These are phyloP conservation scores for Pogostemon cablin DNA, from an alignment of 257 asterid species.

Conservation along the genomic window DNA sequence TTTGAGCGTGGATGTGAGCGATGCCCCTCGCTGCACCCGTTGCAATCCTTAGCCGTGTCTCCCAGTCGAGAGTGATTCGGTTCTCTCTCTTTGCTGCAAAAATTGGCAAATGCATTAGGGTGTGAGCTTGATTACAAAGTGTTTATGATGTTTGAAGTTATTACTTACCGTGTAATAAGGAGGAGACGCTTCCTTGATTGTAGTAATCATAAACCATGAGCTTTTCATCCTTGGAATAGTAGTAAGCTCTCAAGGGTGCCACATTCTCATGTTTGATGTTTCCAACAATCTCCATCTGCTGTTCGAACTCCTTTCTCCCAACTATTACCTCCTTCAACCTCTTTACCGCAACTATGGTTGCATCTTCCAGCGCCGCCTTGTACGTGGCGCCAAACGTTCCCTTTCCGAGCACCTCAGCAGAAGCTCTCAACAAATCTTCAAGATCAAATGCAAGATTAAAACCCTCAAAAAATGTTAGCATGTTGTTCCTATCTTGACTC, in stretches of 20 bases:
- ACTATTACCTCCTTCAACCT: slow-evolving; percentile 64
- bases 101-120: background rate
- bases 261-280: slow-evolving; percentile 61
- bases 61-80: slow-evolving; percentile 58
- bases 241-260: slow-evolving; percentile 68
- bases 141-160: background rate
- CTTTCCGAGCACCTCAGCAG: slow-evolving; percentile 86
- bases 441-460: slow-evolving; percentile 69
- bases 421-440: slow-evolving; percentile 81
- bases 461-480: slow-evolving; percentile 60
- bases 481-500: slow-evolving; percentile 42
- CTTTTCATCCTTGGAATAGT: slow-evolving; percentile 78
- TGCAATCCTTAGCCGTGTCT: slow-evolving; percentile 49
- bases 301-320: slow-evolving; percentile 70
- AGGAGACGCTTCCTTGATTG: slow-evolving; percentile 46
- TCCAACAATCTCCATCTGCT: slow-evolving; percentile 72
- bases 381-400: slow-evolving; percentile 73
- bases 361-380: slow-evolving; percentile 76
- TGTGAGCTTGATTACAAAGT: background rate
- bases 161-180: slow-evolving; percentile 48
- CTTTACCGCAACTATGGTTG: slow-evolving; percentile 63
- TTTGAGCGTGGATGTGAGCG: slow-evolving; percentile 53
- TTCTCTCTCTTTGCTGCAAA: slow-evolving; percentile 55
- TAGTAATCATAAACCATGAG: slow-evolving; percentile 73
- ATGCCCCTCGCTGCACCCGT: slow-evolving; percentile 53